phyloP scores from a whole-genome alignment of 2,329 filamentous ascomycete genomes.

The Microsporum canis region DNA sequence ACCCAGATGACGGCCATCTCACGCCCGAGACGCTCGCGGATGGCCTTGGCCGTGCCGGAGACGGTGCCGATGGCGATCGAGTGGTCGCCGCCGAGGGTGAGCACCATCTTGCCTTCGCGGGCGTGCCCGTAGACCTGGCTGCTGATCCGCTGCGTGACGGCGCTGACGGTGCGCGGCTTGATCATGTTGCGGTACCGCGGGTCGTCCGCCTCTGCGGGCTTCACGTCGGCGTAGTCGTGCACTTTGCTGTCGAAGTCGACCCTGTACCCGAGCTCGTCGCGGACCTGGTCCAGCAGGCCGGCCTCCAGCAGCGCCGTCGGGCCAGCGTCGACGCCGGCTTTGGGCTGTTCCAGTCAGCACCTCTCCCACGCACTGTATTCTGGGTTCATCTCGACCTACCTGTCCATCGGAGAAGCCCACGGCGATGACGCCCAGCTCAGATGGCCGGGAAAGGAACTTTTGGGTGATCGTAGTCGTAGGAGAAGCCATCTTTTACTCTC shows the following conservation, averaged over 20 bases:
- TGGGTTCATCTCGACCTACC: constrained; percentile 44
- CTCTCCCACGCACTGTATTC: too few relatives aligned
- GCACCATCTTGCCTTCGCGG: constrained; percentile 67
- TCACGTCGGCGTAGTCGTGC: constrained; percentile 67
- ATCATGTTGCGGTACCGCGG: constrained; percentile 86
- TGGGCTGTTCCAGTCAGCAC: constrained; percentile 47
- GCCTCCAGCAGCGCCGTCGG: constrained; percentile 80
- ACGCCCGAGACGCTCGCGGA: constrained; percentile 63
- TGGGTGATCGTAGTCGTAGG: constrained; percentile 46
- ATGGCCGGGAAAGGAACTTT: constrained; percentile 67
- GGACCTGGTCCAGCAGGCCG: constrained; percentile 73
- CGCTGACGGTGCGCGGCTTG: constrained; percentile 74
- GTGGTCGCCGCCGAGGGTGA: constrained; percentile 93
- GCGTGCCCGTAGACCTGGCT: constrained; percentile 83
- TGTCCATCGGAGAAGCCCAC: constrained; percentile 96
- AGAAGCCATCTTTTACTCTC: constrained; percentile 35
- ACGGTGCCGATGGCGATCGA: constrained; percentile 92
- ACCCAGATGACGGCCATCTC: constrained; percentile 98
- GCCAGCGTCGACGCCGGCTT: constrained; percentile 81
- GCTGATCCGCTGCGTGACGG: constrained; percentile 69
- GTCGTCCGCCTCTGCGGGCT: constrained; percentile 46
- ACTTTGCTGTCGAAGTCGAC: constrained; percentile 74
- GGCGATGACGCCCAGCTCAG: constrained; percentile 81
- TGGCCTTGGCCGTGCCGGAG: constrained; percentile 73
- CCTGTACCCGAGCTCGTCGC: constrained; percentile 76